These are phyloP conservation scores for Trypanosoma platydactyli DNA, from an alignment of 208 protist genomes.

Conservation along the genomic window DNA sequence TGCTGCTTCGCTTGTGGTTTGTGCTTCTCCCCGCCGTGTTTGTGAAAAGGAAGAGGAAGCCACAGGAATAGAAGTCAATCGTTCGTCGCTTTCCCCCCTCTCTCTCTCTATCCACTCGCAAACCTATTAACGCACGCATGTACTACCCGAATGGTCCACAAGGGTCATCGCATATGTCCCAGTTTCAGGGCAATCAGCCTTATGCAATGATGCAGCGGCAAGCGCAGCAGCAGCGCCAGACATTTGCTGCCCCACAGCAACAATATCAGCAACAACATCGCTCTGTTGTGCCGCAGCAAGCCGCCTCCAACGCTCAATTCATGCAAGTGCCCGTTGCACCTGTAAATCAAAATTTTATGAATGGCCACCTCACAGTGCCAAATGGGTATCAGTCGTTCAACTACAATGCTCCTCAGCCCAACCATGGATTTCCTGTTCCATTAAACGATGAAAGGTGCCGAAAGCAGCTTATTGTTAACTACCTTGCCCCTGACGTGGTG, in stretches of 20 bases:
- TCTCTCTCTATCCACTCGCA: background rate
- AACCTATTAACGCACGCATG: constrained; percentile 6
- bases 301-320: background rate
- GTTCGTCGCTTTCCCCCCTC: background rate
- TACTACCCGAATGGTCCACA: constrained; percentile 17
- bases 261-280: constrained; percentile 16
- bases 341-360: constrained; percentile 11
- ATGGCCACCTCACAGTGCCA: background rate
- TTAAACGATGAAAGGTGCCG: constrained; percentile 62
- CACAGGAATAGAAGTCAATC: background rate
- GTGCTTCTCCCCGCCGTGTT: background rate
- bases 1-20: too few species aligned
- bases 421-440: constrained; percentile 38
- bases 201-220: constrained; percentile 20
- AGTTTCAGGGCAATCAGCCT: constrained; percentile 9
- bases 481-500: constrained; percentile 64
- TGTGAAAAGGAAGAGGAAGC: background rate
- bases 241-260: constrained; percentile 3
- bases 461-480: constrained; percentile 86
- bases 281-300: background rate
- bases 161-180: background rate
- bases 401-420: constrained; percentile 6
- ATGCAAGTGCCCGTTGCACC: constrained; percentile 10
- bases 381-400: background rate
- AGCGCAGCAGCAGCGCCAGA: constrained; percentile 1